Evolutionary conservation across 192 early-diverging fungal genomes (phyloP), one percentile per base, ranked within the genome.

Genomic region (Coemansia reversa): DNA sequence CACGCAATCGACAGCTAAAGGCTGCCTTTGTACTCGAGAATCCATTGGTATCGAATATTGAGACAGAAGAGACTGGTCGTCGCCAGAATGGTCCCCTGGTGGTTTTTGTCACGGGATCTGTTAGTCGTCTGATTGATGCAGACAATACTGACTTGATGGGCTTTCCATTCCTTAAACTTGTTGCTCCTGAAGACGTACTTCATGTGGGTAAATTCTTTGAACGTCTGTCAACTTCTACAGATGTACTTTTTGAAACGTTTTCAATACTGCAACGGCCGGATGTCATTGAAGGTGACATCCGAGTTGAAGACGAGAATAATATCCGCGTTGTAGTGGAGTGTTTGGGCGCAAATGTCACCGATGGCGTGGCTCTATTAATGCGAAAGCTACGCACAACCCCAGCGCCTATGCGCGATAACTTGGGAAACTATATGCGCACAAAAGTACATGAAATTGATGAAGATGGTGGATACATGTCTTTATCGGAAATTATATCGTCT

Each of bases 151-250:
- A 79, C n/a, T 35, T 79, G 5, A 60, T 79, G 57, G 60, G 64
- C 54, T 73, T 49, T 28, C 67, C 76, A 30, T 79, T 79, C 30
- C 62, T 79, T 16, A 73, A 70, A 56, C 70, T 79, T 14, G 70
- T 79, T 2, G 67, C 76, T 27, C 76, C 76, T 12, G 76, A 79
- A 27, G 76, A 79, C 51, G 55, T 79, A 2, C 7, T 79, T n/a
- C 67, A 59, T 2, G 67, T 63, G n/a, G 65, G 63, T 30, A 51
- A 23, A 56, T 79, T 67, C 39, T 73, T 79, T 55, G 76, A 79
- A n/a, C 58, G 57, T 32, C 67, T 79, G 51, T 52, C 51, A 0
- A 51, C 63, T 27, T 65, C 70, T 5, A 61, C 67, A 0, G 76
- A 79, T 28, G 70, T 79, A 7, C 51, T 70, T 5, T 72, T 73